phyloP scores from a whole-genome alignment of 2,329 filamentous ascomycete species.

The Nannizziopsis arthrosporioides region DNA sequence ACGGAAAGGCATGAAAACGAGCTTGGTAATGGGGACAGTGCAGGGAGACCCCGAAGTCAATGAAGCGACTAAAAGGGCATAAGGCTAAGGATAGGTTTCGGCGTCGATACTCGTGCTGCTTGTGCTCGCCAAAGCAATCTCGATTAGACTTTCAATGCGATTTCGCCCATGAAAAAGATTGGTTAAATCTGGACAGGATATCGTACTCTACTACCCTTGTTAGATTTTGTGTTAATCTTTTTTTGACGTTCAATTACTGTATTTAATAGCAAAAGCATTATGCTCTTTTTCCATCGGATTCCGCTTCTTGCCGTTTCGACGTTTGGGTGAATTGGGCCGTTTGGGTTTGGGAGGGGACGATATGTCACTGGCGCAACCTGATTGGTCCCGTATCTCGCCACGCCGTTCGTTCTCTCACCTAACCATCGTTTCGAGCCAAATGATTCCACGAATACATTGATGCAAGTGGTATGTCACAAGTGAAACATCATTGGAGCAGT shows the following conservation, averaged over 20 bases:
- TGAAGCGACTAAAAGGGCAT: conserved; percentile 60
- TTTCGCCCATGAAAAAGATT: too few relatives aligned
- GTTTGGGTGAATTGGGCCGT: not conserved
- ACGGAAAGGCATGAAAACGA: conserved; percentile 65
- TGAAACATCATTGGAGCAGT: too few relatives aligned
- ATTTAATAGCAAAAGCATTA: not conserved
- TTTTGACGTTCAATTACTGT: not conserved
- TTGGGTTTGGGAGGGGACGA: not conserved
- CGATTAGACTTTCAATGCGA: not conserved
- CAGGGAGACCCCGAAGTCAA: conserved; percentile 68
- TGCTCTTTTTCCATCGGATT: not conserved
- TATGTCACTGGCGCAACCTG: conserved; percentile 6
- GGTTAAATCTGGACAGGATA: too few relatives aligned
- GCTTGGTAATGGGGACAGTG: conserved; percentile 77
- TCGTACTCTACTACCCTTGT: not conserved
- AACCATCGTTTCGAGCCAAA: too few relatives aligned
- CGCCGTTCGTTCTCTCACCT: not conserved
- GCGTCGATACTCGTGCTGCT: not conserved
- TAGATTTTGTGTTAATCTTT: not conserved
- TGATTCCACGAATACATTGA: too few relatives aligned
- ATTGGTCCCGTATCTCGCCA: not conserved
- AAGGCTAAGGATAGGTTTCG: not conserved
- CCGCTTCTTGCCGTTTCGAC: not conserved
- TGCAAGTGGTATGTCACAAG: too few relatives aligned
- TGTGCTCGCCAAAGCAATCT: not conserved